Base-by-base conservation (phyloP, 176 grass and related monocot species). In the Phragmites australis region DNA sequence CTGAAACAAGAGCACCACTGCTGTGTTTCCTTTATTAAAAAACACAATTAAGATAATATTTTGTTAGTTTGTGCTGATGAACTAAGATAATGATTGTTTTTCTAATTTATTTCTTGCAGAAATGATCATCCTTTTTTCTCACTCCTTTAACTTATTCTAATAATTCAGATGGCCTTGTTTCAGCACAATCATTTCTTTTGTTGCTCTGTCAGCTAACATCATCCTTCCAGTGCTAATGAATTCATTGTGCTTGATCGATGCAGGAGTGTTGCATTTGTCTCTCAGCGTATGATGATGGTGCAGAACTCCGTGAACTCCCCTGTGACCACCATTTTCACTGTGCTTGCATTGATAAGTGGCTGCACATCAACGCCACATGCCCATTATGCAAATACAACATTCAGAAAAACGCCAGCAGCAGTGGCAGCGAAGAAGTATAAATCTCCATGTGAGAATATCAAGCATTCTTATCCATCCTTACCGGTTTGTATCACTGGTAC, bases 211-310 rank as follows among this genome's bases (percentile, higher is more conserved):
- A 25, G 18, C 19, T 25, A 15, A 23, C 29, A 32, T 47, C 12
- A n/a, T n/a, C n/a, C n/a, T n/a, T n/a, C n/a, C n/a, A n/a, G n/a
- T 40, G 67, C n/a, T 64, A 42, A 74, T 65, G 34, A 19, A 29
- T 39, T 63, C 5, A 19, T 52, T 23, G 15, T 34, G 37, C 43
- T 65, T 68, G 22, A 58, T 66, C 22, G 54, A 49, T 72, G 62
- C 85, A 95, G 89, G 93, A 92, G 79, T 95, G 93, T 23, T 95
- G 89, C 48, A 90, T 95, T 78, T 95, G 93, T 75, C 75, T 95
- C 41, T 85, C 87, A 1, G 59, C 87, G 2, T 95, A 92, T 43
- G 87, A 95, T 31, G 89, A 95, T 18, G 93, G 93, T 43, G 84
- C 86, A 26, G 87, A 92, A 74, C n/a, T 95, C 51, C 89, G 86